Conservation (phyloP, 2,329 filamentous ascomycete genomes). For the Trichoderma harzianum region DNA sequence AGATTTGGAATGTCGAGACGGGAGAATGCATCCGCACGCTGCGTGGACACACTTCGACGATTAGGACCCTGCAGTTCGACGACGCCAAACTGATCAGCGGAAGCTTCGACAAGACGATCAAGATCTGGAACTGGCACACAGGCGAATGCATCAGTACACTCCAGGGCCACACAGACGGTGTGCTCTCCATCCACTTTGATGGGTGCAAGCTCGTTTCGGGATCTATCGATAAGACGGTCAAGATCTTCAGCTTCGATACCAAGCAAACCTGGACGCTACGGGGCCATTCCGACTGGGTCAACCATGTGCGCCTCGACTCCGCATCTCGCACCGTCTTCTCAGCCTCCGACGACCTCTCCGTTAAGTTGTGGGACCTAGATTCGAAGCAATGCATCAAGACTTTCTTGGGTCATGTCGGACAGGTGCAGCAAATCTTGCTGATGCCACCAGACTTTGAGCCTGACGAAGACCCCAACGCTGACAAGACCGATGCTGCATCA, state of each 20-base stretch:
- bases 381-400: conserved; percentile 70
- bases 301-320: conserved; percentile 85
- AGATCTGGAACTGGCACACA: conserved; percentile 95
- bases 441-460: conserved; percentile 87
- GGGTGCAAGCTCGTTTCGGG: conserved; percentile 81
- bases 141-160: conserved; percentile 82
- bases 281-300: conserved; percentile 93
- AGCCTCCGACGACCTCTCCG: conserved; percentile 87
- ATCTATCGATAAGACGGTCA: conserved; percentile 84
- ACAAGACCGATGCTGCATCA: conserved; percentile 54
- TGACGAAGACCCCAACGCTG: conserved; percentile 57
- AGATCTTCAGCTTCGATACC: conserved; percentile 87
- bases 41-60: conserved; percentile 74
- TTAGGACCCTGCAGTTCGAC: conserved; percentile 89
- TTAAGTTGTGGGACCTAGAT: conserved; percentile 91
- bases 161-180: conserved; percentile 72
- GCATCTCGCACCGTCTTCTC: conserved; percentile 83
- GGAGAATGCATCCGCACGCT: conserved; percentile 84
- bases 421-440: conserved; percentile 86
- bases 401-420: conserved; percentile 88
- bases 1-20: conserved; percentile 92
- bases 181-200: conserved; percentile 86
- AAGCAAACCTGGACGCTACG: conserved; percentile 75
- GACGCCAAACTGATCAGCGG: conserved; percentile 88
- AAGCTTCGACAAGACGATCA: conserved; percentile 81